Evolutionary conservation across 106 monocot species (phyloP).

Genomic region (Allium cepa): DNA sequence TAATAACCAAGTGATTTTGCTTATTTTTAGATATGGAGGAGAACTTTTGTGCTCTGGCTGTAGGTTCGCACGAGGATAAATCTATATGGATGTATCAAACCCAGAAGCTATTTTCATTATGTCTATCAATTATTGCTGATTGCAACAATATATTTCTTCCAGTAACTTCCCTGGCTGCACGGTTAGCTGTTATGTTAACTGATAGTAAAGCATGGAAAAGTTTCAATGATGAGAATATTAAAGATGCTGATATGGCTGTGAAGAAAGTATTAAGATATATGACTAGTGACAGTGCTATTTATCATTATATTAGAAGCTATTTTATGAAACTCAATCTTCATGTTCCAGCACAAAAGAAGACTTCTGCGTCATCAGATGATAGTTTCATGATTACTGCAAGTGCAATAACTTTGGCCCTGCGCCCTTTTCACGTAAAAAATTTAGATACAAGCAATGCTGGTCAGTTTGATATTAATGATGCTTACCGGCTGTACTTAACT

Average conservation of each 20-base stretch:
- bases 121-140: slow-evolving; percentile 58
- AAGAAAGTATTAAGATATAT: slow-evolving; percentile 55
- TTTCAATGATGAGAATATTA: slow-evolving; percentile 26
- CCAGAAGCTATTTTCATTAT: slow-evolving; percentile 56
- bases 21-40: slow-evolving; percentile 47
- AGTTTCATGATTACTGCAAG: slow-evolving; percentile 70
- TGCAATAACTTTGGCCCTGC: slow-evolving; percentile 72
- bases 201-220: slow-evolving; percentile 66
- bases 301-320: slow-evolving; percentile 49
- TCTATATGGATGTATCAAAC: slow-evolving; percentile 77
- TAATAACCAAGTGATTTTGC: slow-evolving; percentile 4
- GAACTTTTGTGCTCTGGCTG: slow-evolving; percentile 62
- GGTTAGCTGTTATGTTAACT: slow-evolving; percentile 59
- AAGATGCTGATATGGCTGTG: slow-evolving; percentile 31
- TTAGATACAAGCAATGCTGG: slow-evolving; percentile 14
- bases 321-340: slow-evolving; percentile 32
- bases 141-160: slow-evolving; percentile 30
- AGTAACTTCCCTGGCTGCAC: slow-evolving; percentile 50
- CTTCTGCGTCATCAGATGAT: slow-evolving; percentile 19
- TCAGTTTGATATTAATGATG: slow-evolving; percentile 20
- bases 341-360: slow-evolving; percentile 20
- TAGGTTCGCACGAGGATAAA: slow-evolving; percentile 61
- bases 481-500: slow-evolving; percentile 42
- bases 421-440: slow-evolving; percentile 51
- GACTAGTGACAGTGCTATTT: slow-evolving; percentile 33